Evolutionary conservation across 495 filamentous ascomycete species (phyloP).

Genomic region (Baudoinia panamericana): DNA sequence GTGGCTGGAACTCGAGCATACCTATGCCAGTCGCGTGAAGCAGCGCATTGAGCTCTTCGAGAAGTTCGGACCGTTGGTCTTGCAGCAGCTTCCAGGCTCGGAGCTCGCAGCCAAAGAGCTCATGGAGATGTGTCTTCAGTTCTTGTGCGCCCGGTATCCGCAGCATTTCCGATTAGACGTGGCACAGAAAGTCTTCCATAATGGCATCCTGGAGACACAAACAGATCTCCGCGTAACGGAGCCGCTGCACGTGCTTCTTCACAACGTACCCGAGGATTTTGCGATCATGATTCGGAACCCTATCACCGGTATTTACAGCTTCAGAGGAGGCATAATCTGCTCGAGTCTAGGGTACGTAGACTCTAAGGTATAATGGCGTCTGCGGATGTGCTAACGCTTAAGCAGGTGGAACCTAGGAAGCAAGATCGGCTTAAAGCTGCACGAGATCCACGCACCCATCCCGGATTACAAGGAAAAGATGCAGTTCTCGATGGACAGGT

Average conservation of each 20-base stretch:
- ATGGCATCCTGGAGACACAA: slow-evolving; percentile 53
- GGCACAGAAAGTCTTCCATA: slow-evolving; percentile 51
- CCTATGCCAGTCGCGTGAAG: slow-evolving; percentile 54
- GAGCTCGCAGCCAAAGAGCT: slow-evolving; percentile 76
- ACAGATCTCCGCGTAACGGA: slow-evolving; percentile 49
- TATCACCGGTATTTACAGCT: slow-evolving; percentile 56
- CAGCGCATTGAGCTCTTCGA: slow-evolving; percentile 59
- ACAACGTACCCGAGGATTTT: slow-evolving; percentile 85
- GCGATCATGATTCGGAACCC: slow-evolving; percentile 65
- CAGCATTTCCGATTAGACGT: slow-evolving; percentile 55
- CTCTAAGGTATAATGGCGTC: too few species aligned
- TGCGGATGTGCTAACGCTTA: too few species aligned
- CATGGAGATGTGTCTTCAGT: slow-evolving; percentile 82
- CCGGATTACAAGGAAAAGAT: slow-evolving; percentile 89
- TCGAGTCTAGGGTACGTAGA: slow-evolving; percentile 66
- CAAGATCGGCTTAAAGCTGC: slow-evolving; percentile 61
- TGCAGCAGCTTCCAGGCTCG: slow-evolving; percentile 60
- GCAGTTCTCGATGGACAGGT: slow-evolving; percentile 80
- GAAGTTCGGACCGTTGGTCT: slow-evolving; percentile 48
- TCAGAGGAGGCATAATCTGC: slow-evolving; percentile 70
- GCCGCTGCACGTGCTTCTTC: slow-evolving; percentile 60
- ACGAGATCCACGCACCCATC: slow-evolving; percentile 64
- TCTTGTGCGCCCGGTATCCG: slow-evolving; percentile 66
- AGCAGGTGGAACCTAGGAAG: slow-evolving; percentile 64
- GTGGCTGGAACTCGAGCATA: slow-evolving; percentile 82